Percentiles rank a stretch among this genome's conserved stretches.
These are phyloP conservation scores for Odonthalia washingtoniensis DNA, from an alignment of 31 red algal species.

Conservation along the genomic window DNA sequence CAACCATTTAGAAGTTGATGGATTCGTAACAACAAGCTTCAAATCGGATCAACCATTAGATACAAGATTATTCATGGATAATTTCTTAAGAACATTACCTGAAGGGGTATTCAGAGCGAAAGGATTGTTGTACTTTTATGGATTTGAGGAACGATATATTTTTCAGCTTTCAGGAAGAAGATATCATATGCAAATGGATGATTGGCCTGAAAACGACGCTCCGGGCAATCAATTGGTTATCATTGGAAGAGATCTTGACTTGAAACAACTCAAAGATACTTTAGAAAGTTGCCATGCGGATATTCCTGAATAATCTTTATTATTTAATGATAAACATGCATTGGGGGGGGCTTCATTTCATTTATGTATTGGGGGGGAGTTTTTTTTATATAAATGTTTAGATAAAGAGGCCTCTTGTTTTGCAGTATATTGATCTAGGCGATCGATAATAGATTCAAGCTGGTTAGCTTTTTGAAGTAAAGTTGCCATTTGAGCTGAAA, in stretches of 20 bases:
- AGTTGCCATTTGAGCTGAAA: slow-evolving; percentile 46
- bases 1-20: slow-evolving; percentile 82
- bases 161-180: slow-evolving; percentile 89
- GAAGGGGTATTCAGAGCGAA: slow-evolving; percentile 87
- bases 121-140: slow-evolving; percentile 80
- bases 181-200: slow-evolving; percentile 85
- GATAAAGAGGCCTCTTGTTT: slow-evolving; percentile 62
- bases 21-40: slow-evolving; percentile 88
- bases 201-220: slow-evolving; percentile 82
- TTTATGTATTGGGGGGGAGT: background rate
- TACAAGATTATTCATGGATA: slow-evolving; percentile 70
- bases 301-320: no score
- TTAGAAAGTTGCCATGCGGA: slow-evolving; percentile 73
- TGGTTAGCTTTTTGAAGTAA: slow-evolving; percentile 50
- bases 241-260: slow-evolving; percentile 82
- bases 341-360: background rate
- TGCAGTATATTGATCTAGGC: slow-evolving; percentile 62
- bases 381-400: slow-evolving; percentile 8
- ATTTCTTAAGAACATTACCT: slow-evolving; percentile 74
- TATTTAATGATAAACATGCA: background rate
- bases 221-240: slow-evolving; percentile 87
- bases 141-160: slow-evolving; percentile 74
- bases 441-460: slow-evolving; percentile 57
- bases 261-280: slow-evolving; percentile 41
- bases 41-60: slow-evolving; percentile 72